A percentile compares a stretch with the other conserved stretches of the same genome.
phyloP scores from a whole-genome alignment of 805 yeast species.

The Kuraishia cidri region DNA sequence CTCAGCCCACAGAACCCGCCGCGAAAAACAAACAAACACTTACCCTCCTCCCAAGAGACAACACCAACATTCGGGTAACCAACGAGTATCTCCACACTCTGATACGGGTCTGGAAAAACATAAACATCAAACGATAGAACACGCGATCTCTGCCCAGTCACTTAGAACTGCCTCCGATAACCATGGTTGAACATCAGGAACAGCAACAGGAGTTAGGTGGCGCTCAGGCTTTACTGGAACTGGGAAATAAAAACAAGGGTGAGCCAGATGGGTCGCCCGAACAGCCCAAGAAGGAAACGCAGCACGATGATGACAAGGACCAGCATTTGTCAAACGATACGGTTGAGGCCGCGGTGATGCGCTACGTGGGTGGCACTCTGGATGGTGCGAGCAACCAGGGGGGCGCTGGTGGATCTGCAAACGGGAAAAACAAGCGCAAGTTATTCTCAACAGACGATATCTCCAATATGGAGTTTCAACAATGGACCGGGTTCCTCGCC shows the following conservation, averaged over 20 bases:
- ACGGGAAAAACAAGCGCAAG: constrained; percentile 13
- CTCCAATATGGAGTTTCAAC: constrained; percentile 39
- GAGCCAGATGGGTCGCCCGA: neutral
- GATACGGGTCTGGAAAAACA: no score
- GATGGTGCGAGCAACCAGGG: constrained; percentile 15
- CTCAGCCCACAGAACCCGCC: no score
- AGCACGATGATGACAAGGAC: constrained; percentile 1
- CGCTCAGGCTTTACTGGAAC: constrained; percentile 16
- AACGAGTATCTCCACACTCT: no score
- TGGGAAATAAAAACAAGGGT: constrained; percentile 8
- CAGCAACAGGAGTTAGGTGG: constrained; percentile 15
- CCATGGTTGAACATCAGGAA: no score
- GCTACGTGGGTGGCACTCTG: constrained; percentile 58
- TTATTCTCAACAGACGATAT: constrained; percentile 30
- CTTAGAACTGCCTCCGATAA: no score
- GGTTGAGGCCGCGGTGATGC: constrained; percentile 76
- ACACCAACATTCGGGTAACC: no score
- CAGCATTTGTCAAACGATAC: constrained; percentile 23
- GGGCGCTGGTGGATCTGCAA: neutral
- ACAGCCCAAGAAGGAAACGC: neutral
- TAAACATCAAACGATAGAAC: no score
- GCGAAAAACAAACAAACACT: no score
- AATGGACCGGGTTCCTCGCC: constrained; percentile 43
- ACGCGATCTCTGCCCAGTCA: no score
- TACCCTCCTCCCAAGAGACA: no score